These are phyloP conservation scores for Mortierella sp. DNA, from an alignment of 371 early-diverging fungal genomes.

Conservation along the genomic window DNA sequence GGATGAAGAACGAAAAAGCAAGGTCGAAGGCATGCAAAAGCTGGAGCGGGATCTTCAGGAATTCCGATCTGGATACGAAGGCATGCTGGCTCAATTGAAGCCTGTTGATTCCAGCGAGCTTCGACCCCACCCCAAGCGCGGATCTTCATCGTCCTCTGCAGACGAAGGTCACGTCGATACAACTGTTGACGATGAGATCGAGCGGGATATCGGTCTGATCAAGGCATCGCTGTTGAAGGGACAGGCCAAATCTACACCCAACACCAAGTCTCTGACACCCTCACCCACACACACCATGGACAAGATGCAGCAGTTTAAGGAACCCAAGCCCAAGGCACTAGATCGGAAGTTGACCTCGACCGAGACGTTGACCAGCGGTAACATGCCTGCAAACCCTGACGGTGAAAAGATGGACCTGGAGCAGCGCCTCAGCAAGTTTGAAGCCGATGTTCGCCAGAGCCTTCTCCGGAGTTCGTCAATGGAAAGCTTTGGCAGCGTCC, in stretches of 20 bases:
- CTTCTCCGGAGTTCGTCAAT: conserved; percentile 39
- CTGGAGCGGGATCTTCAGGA: conserved; percentile 48
- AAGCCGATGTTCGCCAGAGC: conserved; percentile 51
- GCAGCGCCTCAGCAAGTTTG: conserved; percentile 46
- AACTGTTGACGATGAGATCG: conserved; percentile 42
- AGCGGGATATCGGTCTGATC: conserved; percentile 32
- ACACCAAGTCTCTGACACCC: conserved; percentile 22
- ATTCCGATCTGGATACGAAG: conserved; percentile 41
- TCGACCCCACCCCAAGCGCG: conserved; percentile 28
- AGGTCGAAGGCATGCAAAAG: conserved; percentile 50
- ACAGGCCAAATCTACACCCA: conserved; percentile 13
- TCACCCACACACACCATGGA: conserved; percentile 20
- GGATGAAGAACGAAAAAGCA: conserved; percentile 38
- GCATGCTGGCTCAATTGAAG: conserved; percentile 43
- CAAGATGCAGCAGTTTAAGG: conserved; percentile 17
- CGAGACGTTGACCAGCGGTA: conserved; percentile 38
- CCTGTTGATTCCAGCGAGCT: conserved; percentile 18
- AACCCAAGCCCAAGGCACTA: conserved; percentile 18
- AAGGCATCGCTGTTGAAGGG: conserved; percentile 23
- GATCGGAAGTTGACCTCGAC: conserved; percentile 50
- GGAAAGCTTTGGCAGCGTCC: conserved; percentile 47
- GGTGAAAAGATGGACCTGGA: conserved; percentile 40
- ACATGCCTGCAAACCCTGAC: conserved; percentile 19
- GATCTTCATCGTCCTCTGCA: conserved; percentile 41
- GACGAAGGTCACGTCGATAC: conserved; percentile 45